These are phyloP conservation scores for Linnemannia elongata DNA, from an alignment of 192 early-diverging fungal species.

Conservation along the genomic window DNA sequence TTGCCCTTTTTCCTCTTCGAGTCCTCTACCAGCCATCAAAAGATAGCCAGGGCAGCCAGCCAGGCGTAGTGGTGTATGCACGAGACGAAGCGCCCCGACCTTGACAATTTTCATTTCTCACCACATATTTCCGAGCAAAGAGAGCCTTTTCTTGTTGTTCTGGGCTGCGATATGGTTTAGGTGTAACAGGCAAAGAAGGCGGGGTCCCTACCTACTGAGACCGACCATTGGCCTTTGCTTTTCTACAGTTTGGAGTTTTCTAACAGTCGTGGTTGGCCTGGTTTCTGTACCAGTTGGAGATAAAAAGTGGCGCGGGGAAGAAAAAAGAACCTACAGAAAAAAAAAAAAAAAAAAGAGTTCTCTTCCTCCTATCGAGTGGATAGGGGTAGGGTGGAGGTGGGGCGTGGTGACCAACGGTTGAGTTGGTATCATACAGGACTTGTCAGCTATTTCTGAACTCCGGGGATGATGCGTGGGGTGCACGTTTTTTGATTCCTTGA, in stretches of 20 bases:
- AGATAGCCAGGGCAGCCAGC: no score
- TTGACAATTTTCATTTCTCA: neutral
- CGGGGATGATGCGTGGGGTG: neutral
- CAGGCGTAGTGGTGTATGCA: neutral
- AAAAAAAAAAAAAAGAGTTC: neutral
- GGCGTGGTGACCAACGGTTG: neutral
- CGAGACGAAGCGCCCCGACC: neutral
- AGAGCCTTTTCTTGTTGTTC: neutral
- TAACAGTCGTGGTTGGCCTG: neutral
- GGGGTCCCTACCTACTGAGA: neutral
- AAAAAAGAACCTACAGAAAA: neutral
- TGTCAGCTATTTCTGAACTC: neutral
- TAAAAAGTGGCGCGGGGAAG: neutral
- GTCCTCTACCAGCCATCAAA: neutral
- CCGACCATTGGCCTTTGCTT: neutral
- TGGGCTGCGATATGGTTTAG: neutral
- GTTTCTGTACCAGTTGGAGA: neutral
- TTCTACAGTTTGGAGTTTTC: neutral
- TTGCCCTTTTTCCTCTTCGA: neutral
- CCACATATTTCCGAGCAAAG: constrained; percentile 1
- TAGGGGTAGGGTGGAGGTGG: neutral
- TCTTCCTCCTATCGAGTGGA: neutral
- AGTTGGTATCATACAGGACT: no score
- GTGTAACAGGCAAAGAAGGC: neutral
- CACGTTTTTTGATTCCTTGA: neutral